phyloP scores from a whole-genome alignment of 1,284 basidiomycete species.

The Malassezia furfur region DNA sequence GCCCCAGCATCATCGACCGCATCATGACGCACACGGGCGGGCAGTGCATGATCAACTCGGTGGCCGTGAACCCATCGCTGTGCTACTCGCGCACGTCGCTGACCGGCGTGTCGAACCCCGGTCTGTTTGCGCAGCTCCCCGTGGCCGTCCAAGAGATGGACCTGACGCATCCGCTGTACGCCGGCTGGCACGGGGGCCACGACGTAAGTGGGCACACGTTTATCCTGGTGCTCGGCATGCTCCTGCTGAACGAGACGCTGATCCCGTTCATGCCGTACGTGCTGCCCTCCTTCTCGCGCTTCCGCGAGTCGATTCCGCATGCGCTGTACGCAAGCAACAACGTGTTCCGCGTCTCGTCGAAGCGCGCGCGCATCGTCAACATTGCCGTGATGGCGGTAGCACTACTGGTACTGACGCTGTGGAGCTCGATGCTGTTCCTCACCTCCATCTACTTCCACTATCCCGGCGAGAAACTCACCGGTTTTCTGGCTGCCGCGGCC shows the following conservation, averaged over 20 bases:
- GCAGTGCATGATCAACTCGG: conserved; percentile 57
- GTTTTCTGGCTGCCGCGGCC: conserved; percentile 52
- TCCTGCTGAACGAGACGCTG: conserved; percentile 72
- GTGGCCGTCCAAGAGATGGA: conserved; percentile 31
- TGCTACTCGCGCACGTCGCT: conserved; percentile 26
- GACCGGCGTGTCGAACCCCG: conserved; percentile 18
- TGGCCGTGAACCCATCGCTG: conserved; percentile 16
- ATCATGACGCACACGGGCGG: conserved; percentile 68
- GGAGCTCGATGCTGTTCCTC: conserved; percentile 66
- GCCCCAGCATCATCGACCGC: conserved; percentile 69
- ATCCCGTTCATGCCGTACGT: conserved; percentile 49
- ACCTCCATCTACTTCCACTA: conserved; percentile 87
- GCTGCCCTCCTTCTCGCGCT: not conserved
- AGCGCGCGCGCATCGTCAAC: conserved; percentile 4
- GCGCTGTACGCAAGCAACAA: conserved; percentile 12
- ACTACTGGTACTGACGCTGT: conserved; percentile 58
- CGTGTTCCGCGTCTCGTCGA: conserved; percentile 11
- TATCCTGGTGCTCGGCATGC: conserved; percentile 69
- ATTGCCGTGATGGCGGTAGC: conserved; percentile 22
- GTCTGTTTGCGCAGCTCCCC: conserved; percentile 15
- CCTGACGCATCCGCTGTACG: conserved; percentile 30
- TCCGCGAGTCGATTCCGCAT: conserved; percentile 11
- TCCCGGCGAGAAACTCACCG: conserved; percentile 73
- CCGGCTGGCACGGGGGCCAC: conserved; percentile 63
- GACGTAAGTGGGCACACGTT: conserved; percentile 92